Evolutionary conservation across 192 early-diverging fungal genomes (phyloP).

Genomic region (Blastocladiella britannica): DNA sequence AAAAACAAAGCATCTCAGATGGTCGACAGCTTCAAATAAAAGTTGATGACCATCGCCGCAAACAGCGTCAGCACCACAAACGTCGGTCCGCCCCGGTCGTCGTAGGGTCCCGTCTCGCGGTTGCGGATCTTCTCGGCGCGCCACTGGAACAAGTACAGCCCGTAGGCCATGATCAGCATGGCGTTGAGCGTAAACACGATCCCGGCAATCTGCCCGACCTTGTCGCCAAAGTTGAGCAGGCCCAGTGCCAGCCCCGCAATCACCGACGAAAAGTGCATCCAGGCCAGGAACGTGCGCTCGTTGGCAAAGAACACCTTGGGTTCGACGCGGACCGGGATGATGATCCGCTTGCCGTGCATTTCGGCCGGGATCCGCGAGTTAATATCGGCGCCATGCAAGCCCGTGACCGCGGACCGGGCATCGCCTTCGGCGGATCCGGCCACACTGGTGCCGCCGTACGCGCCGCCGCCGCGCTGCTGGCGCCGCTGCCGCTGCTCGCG

Average conservation of each 20-base stretch:
- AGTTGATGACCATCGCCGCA: not conserved
- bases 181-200: conserved; percentile 28
- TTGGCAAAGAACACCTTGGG: conserved; percentile 92
- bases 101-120: conserved; percentile 48
- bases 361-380: not conserved
- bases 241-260: conserved; percentile 56
- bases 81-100: conserved; percentile 27
- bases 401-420: too few relatives aligned
- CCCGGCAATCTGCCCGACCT: conserved; percentile 42
- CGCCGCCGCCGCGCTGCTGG: too few relatives aligned
- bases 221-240: conserved; percentile 64
- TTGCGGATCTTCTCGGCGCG: conserved; percentile 44
- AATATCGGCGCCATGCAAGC: too few relatives aligned
- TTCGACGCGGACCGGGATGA: conserved; percentile 53
- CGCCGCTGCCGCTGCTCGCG: not conserved
- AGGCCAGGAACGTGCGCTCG: conserved; percentile 77
- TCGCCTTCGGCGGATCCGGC: not conserved
- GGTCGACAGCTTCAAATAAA: not conserved
- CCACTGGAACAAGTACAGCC: conserved; percentile 50
- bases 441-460: not conserved
- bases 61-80: not conserved
- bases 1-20: too few relatives aligned
- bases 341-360: conserved; percentile 37
- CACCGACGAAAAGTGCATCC: conserved; percentile 65
- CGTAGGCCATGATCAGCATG: conserved; percentile 58